Conservation (phyloP, 106 monocot genomes). For the Acanthochlamys bracteata region DNA sequence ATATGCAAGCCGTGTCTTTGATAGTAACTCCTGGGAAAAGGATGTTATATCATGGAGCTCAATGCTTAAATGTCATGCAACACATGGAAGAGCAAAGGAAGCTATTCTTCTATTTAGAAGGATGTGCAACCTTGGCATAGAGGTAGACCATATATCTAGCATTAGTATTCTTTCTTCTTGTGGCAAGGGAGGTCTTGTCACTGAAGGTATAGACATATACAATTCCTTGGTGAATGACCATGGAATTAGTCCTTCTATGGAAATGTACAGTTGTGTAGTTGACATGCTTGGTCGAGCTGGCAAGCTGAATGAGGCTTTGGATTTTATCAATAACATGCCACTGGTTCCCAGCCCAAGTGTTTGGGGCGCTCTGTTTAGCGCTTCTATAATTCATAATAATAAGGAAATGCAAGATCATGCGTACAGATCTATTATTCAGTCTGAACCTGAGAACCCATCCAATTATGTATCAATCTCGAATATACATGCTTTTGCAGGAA, state of each 20-base stretch:
- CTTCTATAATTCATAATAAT: constrained; percentile 34
- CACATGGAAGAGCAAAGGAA: constrained; percentile 66
- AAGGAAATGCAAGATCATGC: constrained; percentile 51
- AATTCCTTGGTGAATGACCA: constrained; percentile 37
- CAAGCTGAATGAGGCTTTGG: constrained; percentile 38
- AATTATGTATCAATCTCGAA: constrained; percentile 64
- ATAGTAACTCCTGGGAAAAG: constrained; percentile 54
- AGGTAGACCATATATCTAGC: constrained; percentile 36
- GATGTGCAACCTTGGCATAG: constrained; percentile 38
- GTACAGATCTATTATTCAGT: constrained; percentile 33
- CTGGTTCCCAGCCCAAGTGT: constrained; percentile 29
- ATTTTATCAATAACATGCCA: constrained; percentile 52
- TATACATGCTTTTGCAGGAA: constrained; percentile 58
- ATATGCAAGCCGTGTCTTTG: constrained; percentile 39
- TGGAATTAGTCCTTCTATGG: constrained; percentile 39
- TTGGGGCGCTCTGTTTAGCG: constrained; percentile 66
- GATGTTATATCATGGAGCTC: constrained; percentile 85
- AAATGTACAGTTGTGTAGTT: constrained; percentile 68
- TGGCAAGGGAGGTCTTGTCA: constrained; percentile 42
- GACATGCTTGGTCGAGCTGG: constrained; percentile 71
- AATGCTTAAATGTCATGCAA: constrained; percentile 52
- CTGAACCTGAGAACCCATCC: constrained; percentile 55
- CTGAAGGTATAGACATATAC: constrained; percentile 60
- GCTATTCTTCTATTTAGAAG: constrained; percentile 39
- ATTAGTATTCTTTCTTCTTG: constrained; percentile 66